Conservation (phyloP, 2,329 filamentous ascomycete species). For the Ascochyta clinopodiicola region DNA sequence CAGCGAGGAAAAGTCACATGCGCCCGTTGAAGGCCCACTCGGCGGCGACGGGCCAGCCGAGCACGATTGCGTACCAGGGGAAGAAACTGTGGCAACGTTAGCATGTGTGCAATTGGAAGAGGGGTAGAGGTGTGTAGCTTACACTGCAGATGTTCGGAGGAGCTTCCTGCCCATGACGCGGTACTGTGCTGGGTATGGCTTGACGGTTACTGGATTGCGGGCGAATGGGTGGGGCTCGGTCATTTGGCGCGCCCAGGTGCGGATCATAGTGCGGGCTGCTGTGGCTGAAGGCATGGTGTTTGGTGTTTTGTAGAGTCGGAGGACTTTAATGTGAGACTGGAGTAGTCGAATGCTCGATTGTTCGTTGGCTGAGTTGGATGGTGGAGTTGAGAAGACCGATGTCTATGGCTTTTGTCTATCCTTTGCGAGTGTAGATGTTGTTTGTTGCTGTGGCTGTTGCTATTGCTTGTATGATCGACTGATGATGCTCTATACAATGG, state of each 20-base stretch:
- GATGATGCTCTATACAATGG: background rate
- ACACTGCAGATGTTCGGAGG: slow-evolving; percentile 35
- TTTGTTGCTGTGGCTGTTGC: slow-evolving; percentile 3
- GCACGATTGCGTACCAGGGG: slow-evolving; percentile 34
- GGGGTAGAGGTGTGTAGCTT: slow-evolving; percentile 15
- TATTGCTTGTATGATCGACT: slow-evolving; percentile 12
- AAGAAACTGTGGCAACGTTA: slow-evolving; percentile 31
- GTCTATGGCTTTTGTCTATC: slow-evolving; percentile 10
- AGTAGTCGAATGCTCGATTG: background rate
- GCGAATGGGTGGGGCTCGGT: slow-evolving; percentile 47
- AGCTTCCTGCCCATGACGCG: slow-evolving; percentile 32
- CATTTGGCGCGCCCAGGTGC: slow-evolving; percentile 40
- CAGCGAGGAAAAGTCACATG: slow-evolving; percentile 37
- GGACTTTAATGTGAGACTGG: background rate
- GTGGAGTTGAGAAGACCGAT: slow-evolving; percentile 10
- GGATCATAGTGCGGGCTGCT: slow-evolving; percentile 40
- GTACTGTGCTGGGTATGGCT: slow-evolving; percentile 34
- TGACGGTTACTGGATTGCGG: slow-evolving; percentile 36
- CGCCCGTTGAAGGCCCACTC: slow-evolving; percentile 34
- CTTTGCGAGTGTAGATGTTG: background rate
- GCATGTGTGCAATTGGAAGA: background rate
- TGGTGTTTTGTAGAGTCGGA: slow-evolving; percentile 5
- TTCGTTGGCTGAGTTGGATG: background rate
- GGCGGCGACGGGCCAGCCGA: slow-evolving; percentile 45
- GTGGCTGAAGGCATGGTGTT: slow-evolving; percentile 40